Evolutionary conservation across 2,329 filamentous ascomycete genomes (phyloP), one percentile per base, ranked within the genome.

Genomic region (Beauveria varroae): DNA sequence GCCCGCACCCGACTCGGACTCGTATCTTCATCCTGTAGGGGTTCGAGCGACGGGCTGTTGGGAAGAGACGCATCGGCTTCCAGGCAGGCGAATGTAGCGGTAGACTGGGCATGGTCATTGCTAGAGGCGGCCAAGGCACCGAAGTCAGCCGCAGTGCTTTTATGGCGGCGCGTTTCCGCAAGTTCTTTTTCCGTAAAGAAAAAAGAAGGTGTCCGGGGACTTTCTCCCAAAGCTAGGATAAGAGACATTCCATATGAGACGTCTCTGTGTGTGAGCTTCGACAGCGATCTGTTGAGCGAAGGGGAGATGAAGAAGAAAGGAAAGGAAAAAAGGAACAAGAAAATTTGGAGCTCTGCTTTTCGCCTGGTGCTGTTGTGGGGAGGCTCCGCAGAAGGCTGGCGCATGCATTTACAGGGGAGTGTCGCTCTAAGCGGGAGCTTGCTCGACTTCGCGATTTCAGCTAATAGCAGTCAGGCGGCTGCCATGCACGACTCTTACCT

Each of bases 161-260:
- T 97, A 93, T 96, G 93, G 92, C 93, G 93, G 91, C 91, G 93
- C 91, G 90, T 97, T 96, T 96, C 91, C 91, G 91, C 93, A 84
- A 76, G 79, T 75, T 58, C 78, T 71, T 71, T 70, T 71, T 72
- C 71, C 68, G 66, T 62, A 67, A 73, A 72, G 69, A 65, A 68
- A 67, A 73, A 63, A 69, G 72, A 75, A 79, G 82, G 82, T 83
- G 93, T 97, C 93, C 93, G 93, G 93, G 93, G 93, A 98, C 93
- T 98, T 98, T 98, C 93, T 96, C 93, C 93, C 92, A 95, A 97
- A 97, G 93, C 93, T 72, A 66, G 71, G 70, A 69, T 69, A 65
- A 66, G 53, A 64, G 60, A 57, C 63, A 64, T 63, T 59, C 40
- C 40, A 6, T 18, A 37, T 14, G 34, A 52, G 52, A 47, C 37